phyloP scores from a whole-genome alignment of 2,329 filamentous ascomycete genomes.

The Xylariaceae sp. region DNA sequence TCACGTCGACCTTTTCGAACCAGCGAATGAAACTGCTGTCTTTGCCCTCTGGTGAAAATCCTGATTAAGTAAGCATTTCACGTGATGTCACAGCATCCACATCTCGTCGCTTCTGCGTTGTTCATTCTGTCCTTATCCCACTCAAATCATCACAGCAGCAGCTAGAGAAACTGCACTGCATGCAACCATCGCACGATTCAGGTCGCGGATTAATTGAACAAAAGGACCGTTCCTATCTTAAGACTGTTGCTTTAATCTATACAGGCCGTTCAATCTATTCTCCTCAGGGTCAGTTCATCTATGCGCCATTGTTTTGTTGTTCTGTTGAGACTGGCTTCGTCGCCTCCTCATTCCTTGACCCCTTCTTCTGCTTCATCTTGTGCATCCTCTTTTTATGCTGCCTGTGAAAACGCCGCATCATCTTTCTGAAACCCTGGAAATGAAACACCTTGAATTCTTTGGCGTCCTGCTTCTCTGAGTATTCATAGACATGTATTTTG shows the following conservation, averaged over 20 bases:
- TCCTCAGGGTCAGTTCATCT: not conserved
- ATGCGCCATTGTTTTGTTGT: not conserved
- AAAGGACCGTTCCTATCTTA: not conserved
- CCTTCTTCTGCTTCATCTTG: conserved; percentile 4
- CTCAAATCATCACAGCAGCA: not conserved
- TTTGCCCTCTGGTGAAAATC: conserved; percentile 1
- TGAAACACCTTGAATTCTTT: conserved; percentile 21
- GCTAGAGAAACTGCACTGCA: not conserved
- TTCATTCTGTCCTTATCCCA: not conserved
- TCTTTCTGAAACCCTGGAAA: conserved; percentile 8
- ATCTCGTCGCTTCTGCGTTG: not conserved
- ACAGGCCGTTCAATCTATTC: conserved; percentile 1
- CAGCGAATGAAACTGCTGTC: not conserved
- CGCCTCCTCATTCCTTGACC: not conserved
- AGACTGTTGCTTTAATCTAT: conserved; percentile 9
- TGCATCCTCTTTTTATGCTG: not conserved
- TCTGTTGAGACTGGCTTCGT: not conserved
- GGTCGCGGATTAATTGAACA: too few relatives aligned
- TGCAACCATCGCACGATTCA: not conserved
- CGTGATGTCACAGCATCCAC: conserved; percentile 20
- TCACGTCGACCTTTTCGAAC: conserved; percentile 5
- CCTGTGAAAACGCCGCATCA: conserved; percentile 5
- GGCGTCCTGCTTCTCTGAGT: conserved; percentile 33
- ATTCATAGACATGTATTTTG: conserved; percentile 40
- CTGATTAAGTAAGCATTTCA: conserved; percentile 14